Base-by-base conservation (phyloP, 2,329 filamentous ascomycete species). In the Ophiostoma sp. region DNA sequence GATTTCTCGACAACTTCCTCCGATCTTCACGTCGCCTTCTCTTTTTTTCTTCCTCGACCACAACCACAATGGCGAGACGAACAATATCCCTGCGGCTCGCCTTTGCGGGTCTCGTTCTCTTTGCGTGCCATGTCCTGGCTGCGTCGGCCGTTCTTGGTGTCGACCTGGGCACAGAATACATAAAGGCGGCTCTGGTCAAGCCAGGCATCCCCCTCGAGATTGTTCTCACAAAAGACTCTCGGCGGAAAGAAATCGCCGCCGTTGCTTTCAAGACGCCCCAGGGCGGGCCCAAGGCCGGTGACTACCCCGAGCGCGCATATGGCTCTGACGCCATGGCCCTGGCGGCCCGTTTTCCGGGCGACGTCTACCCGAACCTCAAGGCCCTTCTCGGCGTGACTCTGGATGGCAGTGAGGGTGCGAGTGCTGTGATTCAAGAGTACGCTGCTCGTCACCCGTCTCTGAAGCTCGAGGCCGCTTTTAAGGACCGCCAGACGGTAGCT, bases 161-260 rank as follows among this genome's bases (percentile, higher is more conserved):
- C 79, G 96, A 99, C 83, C 87, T 99, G 72, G 96, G 96, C 77
- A 98, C 96, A 73, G 94, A 97, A 82, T 98, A 97, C 84, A 93
- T 99, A 85, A 99, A 98, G 85, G 95, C 95, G 36, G 91, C 93
- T 17, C 89, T 99, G 57, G 95, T 99, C 75, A 98, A 98, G 84
- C 96, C 96, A 1, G 96, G 96, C 75, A 95, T 97, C 70, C 96
- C 96, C 12, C 93, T 99, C 80, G 96, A 99, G 78, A 98, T 99
- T 77, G 95, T 99, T 81, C 88, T 98, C 73, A 98, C 95, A 39
- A 99, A 98, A 82, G 96, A 99, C 84, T 98, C 96, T 39, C 93
- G 97, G 82, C 92, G 96, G 80, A 99, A 99, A 86, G 96, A 99
- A 82, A 89, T 89, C 31, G 93, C 95, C 1, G 95, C 94, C 57